Percentiles rank a stretch among this genome's conserved stretches.
Evolutionary conservation across 1,139 yeast genomes (phyloP).

Genomic region (Tardiomyces depauwii): DNA sequence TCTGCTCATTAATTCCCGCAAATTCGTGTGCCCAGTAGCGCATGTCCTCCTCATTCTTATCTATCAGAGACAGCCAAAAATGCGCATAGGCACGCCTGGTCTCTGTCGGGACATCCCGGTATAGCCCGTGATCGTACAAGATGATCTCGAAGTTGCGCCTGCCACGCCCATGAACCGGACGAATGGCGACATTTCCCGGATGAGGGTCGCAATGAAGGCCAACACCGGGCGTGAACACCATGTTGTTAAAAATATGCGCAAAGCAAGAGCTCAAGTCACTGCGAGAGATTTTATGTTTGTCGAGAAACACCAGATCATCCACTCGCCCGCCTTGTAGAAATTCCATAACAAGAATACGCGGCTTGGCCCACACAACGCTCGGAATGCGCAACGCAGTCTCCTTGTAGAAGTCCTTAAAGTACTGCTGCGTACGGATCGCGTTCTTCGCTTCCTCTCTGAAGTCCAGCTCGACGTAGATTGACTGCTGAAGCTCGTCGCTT

Average conservation of each 20-base stretch:
- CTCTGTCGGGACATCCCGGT: constrained; percentile 68
- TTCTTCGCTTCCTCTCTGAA: constrained; percentile 80
- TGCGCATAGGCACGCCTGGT: constrained; percentile 78
- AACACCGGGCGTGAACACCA: constrained; percentile 90
- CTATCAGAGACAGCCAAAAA: constrained; percentile 85
- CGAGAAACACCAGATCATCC: constrained; percentile 60
- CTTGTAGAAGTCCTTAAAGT: constrained; percentile 45
- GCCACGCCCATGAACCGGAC: constrained; percentile 25
- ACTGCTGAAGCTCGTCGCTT: constrained; percentile 78
- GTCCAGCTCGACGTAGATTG: constrained; percentile 82
- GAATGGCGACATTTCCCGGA: constrained; percentile 88
- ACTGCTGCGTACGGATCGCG: constrained; percentile 54
- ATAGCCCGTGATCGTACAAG: constrained; percentile 89
- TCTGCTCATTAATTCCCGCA: constrained; percentile 71
- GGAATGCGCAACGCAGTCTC: constrained; percentile 78
- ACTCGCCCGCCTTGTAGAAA: constrained; percentile 69
- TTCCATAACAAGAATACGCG: constrained; percentile 81
- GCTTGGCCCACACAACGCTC: constrained; percentile 49
- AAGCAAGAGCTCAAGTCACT: constrained; percentile 75
- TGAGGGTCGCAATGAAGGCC: constrained; percentile 97
- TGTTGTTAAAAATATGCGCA: constrained; percentile 82
- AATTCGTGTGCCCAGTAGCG: constrained; percentile 59
- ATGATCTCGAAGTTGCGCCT: constrained; percentile 78
- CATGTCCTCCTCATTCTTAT: constrained; percentile 57
- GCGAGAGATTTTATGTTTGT: constrained; percentile 52